phyloP scores from a whole-genome alignment of 106 monocot species.

The Allium cepa region DNA sequence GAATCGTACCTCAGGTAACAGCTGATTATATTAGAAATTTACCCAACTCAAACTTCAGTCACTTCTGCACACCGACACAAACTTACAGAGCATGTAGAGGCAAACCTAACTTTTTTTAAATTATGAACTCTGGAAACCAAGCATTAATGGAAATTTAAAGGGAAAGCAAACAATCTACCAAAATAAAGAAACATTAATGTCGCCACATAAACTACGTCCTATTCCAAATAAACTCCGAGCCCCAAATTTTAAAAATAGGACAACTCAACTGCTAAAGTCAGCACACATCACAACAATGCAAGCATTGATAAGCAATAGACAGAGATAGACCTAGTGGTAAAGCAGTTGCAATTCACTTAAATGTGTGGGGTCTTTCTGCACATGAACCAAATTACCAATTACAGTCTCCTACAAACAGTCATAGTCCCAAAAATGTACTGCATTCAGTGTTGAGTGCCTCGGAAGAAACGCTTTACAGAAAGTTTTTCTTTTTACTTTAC shows the following conservation, averaged over 20 bases:
- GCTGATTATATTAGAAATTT: background rate
- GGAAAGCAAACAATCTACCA: background rate
- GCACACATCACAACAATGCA: background rate
- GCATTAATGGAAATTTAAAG: background rate
- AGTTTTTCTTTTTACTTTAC: background rate
- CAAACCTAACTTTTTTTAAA: background rate
- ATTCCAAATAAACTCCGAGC: background rate
- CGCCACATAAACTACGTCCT: conserved; percentile 3
- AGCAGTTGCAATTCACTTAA: conserved; percentile 4
- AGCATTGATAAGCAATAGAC: conserved; percentile 1
- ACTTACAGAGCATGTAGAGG: too few relatives aligned
- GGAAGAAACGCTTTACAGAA: conserved; percentile 4
- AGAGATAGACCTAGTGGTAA: background rate
- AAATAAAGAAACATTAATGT: conserved; percentile 1
- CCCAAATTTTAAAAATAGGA: background rate
- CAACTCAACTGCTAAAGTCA: background rate
- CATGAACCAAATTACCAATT: conserved; percentile 1
- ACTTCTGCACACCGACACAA: background rate
- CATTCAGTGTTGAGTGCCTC: background rate
- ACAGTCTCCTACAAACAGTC: background rate
- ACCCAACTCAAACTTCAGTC: background rate
- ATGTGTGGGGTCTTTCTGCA: conserved; percentile 1
- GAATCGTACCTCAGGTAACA: background rate
- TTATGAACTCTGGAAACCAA: background rate
- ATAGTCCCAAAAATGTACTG: background rate